Conservation (phyloP, 2,329 filamentous ascomycete species). For the Tolypocladium sp. region DNA sequence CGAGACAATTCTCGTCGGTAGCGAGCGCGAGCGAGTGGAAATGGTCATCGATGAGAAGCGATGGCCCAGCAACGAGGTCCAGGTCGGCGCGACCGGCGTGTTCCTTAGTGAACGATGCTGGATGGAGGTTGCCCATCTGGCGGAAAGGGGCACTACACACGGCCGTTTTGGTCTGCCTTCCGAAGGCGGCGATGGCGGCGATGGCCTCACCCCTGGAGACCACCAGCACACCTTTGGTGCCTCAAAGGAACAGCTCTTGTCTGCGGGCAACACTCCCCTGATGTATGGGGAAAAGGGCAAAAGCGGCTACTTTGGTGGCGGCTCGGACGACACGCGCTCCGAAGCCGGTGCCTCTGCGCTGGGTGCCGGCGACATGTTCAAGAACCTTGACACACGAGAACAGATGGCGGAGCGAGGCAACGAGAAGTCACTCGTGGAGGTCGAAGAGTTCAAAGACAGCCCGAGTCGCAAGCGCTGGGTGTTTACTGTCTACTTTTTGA, state of each 20-base stretch:
- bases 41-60: conserved; percentile 84
- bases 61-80: conserved; percentile 87
- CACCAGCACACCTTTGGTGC: conserved; percentile 48
- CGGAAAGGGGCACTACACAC: conserved; percentile 48
- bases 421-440: conserved; percentile 79
- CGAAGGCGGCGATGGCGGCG: conserved; percentile 51
- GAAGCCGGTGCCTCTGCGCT: conserved; percentile 90
- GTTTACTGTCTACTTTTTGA: conserved; percentile 71
- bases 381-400: conserved; percentile 85
- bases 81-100: conserved; percentile 83
- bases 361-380: conserved; percentile 94
- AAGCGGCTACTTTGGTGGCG: conserved; percentile 70
- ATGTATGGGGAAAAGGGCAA: conserved; percentile 67
- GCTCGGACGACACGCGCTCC: conserved; percentile 74
- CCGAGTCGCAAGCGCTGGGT: conserved; percentile 85
- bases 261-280: conserved; percentile 44
- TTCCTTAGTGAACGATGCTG: conserved; percentile 95
- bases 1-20: conserved; percentile 79
- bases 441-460: conserved; percentile 74
- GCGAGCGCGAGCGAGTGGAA: conserved; percentile 85
- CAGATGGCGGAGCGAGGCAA: conserved; percentile 95
- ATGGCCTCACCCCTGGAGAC: conserved; percentile 48
- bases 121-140: conserved; percentile 76
- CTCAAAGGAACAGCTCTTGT: conserved; percentile 52
- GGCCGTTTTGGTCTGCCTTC: conserved; percentile 31